Base-by-base conservation (phyloP, 352 stramenopile species). In the Phytophthora cryptogea region DNA sequence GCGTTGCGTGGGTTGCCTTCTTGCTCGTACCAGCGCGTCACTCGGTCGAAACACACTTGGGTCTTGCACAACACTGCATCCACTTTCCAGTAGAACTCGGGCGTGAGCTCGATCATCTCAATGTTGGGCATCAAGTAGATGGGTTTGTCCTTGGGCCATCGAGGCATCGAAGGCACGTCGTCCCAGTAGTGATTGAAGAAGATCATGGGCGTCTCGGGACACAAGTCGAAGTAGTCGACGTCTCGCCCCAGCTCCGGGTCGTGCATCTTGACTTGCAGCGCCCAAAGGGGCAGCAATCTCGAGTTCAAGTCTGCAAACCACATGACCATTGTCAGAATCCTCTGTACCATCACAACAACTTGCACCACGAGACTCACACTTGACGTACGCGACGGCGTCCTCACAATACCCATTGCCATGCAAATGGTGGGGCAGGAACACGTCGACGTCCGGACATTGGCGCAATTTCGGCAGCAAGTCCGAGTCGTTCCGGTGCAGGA, bases 401-500 rank as follows among this genome's bases (percentile, higher is more conserved):
- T 92, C 83, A 61, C 83, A 92, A 53, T 92, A 91, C 5, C 82
- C 82, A 35, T 84, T 73, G 54, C 63, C 68, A 13, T 79, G 70
- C 37, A 91, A 63, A 14, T 66, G 68, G 33, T 47, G n/a, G 0
- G 82, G 77, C 11, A 88, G 52, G 56, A 85, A 81, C 46, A 91
- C 63, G 39, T 91, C 81, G 31, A 90, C 64, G 33, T 85, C 76
- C 0, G 77, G 72, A 30, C 81, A 89, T 16, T 76, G 55, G 6
- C 68, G 59, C n/a, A 90, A 60, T 32, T 73, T 75, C 10, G 80
- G 59, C 50, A 88, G 49, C 40, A 88, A 45, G 20, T 74, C 16
- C 9, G 65, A 52, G 37, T 86, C 73, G 48, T 72, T 63, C 37
- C 50, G 59, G 17, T 72, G 44, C 14, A 82, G 39, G 42, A 78